These are phyloP conservation scores for Eucalyptus victrix DNA, from an alignment of 345 rosid genomes.

Conservation along the genomic window DNA sequence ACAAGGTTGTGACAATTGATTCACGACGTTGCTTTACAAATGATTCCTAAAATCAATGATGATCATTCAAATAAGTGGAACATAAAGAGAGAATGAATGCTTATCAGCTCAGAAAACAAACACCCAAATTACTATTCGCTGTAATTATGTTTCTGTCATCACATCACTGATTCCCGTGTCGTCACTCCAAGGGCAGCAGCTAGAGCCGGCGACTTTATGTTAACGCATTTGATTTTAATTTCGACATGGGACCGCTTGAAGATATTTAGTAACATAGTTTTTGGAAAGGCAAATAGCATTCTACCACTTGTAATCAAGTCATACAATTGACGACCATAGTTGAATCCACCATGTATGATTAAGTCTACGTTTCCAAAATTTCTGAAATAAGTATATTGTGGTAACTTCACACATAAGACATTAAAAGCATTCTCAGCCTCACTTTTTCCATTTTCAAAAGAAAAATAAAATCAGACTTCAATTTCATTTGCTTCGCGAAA, in stretches of 20 bases:
- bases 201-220: background rate
- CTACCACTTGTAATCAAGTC: background rate
- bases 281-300: background rate
- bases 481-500: accelerated
- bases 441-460: background rate
- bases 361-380: background rate
- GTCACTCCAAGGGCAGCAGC: background rate
- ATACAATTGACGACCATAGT: background rate
- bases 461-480: background rate
- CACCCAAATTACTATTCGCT: background rate
- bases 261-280: background rate
- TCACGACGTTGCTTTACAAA: background rate
- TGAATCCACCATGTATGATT: background rate
- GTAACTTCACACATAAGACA: background rate
- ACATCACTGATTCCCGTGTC: background rate
- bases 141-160: background rate
- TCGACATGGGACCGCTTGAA: background rate
- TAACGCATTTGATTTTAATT: background rate
- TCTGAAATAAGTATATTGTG: background rate
- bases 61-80: background rate
- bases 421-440: background rate
- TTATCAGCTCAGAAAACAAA: background rate
- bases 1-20: background rate
- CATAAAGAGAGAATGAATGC: background rate
- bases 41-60: background rate